Percentiles rank a stretch among this genome's conserved stretches.
Evolutionary conservation across 2,329 filamentous ascomycete species (phyloP).

Genomic region (Nemania serpens): DNA sequence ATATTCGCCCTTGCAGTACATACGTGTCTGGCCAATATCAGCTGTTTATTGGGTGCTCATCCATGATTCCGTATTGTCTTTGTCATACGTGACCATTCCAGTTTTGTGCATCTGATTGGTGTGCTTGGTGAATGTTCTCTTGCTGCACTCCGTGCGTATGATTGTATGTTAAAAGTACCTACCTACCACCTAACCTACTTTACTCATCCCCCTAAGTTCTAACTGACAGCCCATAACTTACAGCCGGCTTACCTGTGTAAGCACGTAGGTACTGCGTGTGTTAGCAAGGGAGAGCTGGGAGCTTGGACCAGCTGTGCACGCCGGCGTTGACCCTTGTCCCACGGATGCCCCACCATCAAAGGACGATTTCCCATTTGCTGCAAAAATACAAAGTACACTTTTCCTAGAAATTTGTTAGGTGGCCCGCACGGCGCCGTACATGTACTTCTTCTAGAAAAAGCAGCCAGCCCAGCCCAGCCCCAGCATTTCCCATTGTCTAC

Average conservation of each 20-base stretch:
- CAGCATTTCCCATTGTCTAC: conserved; percentile 7
- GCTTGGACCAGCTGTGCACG: conserved; percentile 7
- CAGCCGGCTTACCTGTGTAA: background rate
- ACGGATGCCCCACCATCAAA: background rate
- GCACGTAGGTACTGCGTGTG: background rate
- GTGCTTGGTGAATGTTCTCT: background rate
- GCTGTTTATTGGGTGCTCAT: too few relatives aligned
- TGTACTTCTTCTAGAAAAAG: background rate
- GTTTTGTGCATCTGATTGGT: too few relatives aligned
- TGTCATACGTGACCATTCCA: too few relatives aligned
- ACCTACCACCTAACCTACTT: too few relatives aligned
- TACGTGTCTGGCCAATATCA: conserved; percentile 2
- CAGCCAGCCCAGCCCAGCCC: conserved; percentile 8
- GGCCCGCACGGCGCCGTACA: conserved; percentile 6
- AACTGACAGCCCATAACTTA: background rate
- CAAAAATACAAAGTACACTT: too few relatives aligned
- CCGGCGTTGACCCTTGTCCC: background rate
- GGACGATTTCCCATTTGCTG: conserved; percentile 10
- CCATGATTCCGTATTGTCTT: too few relatives aligned
- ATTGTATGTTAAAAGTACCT: too few relatives aligned
- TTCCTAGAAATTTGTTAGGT: conserved; percentile 23
- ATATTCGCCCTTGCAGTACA: background rate
- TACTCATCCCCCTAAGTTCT: background rate
- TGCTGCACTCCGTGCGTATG: background rate
- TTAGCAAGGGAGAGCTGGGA: background rate